A percentile compares a stretch with the other conserved stretches of the same genome.
These are phyloP conservation scores for Scutellaria baicalensis DNA, from an alignment of 257 asterid species.

Conservation along the genomic window DNA sequence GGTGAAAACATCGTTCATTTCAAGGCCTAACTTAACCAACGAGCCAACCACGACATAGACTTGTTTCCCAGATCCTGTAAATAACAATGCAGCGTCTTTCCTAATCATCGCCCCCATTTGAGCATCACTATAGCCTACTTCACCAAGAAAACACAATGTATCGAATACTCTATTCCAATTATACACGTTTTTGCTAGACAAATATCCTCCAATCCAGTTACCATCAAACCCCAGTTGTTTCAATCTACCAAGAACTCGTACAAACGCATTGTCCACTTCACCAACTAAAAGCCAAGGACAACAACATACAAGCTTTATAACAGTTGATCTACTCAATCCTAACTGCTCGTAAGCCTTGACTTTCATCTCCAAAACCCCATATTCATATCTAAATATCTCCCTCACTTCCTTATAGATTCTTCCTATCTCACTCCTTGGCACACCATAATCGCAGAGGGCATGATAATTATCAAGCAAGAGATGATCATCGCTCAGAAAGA, in stretches of 20 bases:
- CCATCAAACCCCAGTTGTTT: constrained; percentile 39
- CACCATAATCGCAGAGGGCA: constrained; percentile 61
- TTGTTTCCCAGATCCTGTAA: constrained; percentile 77
- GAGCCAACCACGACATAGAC: constrained; percentile 54
- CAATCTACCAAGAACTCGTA: constrained; percentile 45
- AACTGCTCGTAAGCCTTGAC: constrained; percentile 55
- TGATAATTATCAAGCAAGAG: constrained; percentile 63
- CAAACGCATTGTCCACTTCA: constrained; percentile 34
- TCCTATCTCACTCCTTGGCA: constrained; percentile 71
- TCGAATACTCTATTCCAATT: constrained; percentile 60
- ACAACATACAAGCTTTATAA: constrained; percentile 56
- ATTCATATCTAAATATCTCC: constrained; percentile 42
- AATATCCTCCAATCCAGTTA: constrained; percentile 63
- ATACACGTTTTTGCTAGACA: constrained; percentile 40
- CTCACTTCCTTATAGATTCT: constrained; percentile 62
- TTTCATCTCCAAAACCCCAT: constrained; percentile 42
- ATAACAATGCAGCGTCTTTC: constrained; percentile 44
- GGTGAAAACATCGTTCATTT: constrained; percentile 35
- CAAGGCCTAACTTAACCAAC: constrained; percentile 65
- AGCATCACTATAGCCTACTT: constrained; percentile 50
- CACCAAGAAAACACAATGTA: constrained; percentile 50
- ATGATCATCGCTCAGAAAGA: constrained; percentile 58
- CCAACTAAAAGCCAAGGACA: constrained; percentile 67
- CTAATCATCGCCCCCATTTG: constrained; percentile 38
- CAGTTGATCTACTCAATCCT: constrained; percentile 54